Evolutionary conservation across 805 yeast genomes (phyloP), one percentile per base, ranked within the genome.

Genomic region (Starmerella powellii): DNA sequence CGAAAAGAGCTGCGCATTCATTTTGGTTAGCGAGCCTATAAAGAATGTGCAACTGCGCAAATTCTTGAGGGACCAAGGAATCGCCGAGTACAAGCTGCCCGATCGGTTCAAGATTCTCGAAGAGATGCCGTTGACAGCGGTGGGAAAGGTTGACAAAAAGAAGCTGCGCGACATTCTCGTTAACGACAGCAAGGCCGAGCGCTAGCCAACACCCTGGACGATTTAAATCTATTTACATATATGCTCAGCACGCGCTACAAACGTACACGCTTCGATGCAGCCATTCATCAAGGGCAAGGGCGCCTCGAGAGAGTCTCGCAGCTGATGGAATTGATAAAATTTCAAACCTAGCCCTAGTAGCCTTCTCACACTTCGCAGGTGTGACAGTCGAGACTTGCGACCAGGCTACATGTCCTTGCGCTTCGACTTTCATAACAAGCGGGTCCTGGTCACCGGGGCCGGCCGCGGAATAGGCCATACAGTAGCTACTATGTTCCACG

Each of bases 51-150:
- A 17, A 3, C 38, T 46, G 5, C 47, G 49, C 10, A 31, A 31
- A 29, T 46, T 46, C 26, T 20, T 46, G 3, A 41, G 49, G 5
- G 47, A 46, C 6, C 49, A 46, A 21, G 49, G 49, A 15, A 44
- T 46, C 27, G 49, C 49, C 12, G 49, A 46, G 36, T 46, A 37
- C 45, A 46, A 46, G 28, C 26, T 46, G 11, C 49, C 49, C 10
- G 49, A 46, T 26, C 39, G 37, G 35, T 43, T 46, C 28, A 6
- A 36, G 26, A 21, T 28, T 4, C 34, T 46, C 6, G 38, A 37
- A 2, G 49, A 46, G 16, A 36, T 46, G 40, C 49, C 49, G 13
- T 34, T 46, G 29, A 46, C 49, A 11, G 40, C 49, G 2, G 47
- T 46, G 3, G 49, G 49, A 1, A 46, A 46, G 28, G 47, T 43